Conservation (phyloP, 2,329 filamentous ascomycete species). For the Geosmithia morbida region DNA sequence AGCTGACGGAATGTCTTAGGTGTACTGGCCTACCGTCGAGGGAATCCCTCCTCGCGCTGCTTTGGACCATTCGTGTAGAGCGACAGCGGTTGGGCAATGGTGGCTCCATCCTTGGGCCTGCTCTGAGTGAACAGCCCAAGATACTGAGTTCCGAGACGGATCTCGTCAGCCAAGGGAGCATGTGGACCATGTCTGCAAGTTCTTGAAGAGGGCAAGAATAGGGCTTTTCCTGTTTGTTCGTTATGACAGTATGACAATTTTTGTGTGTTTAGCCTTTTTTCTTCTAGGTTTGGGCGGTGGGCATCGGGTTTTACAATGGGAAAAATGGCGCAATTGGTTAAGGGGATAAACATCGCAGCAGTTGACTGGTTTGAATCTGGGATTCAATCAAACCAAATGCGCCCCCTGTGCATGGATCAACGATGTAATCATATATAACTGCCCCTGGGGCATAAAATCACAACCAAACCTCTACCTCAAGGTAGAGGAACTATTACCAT, state of each 20-base stretch:
- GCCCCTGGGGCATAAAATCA: neutral
- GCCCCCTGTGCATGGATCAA: neutral
- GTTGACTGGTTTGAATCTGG: neutral
- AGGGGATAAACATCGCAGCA: neutral
- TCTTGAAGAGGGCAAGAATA: neutral
- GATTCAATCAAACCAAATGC: neutral
- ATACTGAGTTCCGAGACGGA: neutral
- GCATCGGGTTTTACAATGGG: neutral
- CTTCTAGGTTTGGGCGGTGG: neutral
- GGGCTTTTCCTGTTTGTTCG: neutral
- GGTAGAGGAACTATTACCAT: neutral
- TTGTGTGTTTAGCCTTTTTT: neutral
- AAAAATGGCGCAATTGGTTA: neutral
- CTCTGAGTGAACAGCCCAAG: constrained; percentile 6
- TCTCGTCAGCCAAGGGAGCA: neutral
- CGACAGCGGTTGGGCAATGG: constrained; percentile 16
- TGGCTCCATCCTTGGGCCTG: constrained; percentile 4
- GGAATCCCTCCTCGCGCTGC: constrained; percentile 31
- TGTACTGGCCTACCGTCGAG: constrained; percentile 26
- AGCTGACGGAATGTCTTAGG: constrained; percentile 20
- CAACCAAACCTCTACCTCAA: neutral
- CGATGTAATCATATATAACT: neutral
- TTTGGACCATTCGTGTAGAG: constrained; percentile 30
- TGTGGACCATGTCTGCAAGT: neutral
- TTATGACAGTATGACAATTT: neutral